Conservation (phyloP, 1,139 yeast species). For the Groenewaldozyma auringiensis region DNA sequence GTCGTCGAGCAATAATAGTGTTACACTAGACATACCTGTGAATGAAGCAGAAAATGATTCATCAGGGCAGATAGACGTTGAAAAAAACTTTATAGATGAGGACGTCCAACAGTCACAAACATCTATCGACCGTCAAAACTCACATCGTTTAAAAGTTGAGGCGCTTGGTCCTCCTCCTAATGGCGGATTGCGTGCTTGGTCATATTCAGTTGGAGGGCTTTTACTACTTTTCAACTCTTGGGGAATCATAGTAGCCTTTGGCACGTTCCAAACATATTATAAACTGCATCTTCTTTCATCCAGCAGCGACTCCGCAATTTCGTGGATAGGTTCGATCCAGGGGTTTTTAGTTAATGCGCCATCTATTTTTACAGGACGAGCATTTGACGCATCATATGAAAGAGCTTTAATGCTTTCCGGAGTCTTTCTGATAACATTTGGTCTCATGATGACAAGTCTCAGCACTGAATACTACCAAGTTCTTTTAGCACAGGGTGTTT, state of each 20-base stretch:
- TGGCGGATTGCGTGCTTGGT: slow-evolving; percentile 29
- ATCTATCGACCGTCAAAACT: not conserved
- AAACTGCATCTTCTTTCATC: slow-evolving; percentile 39
- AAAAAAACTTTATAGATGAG: not conserved
- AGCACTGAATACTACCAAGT: slow-evolving; percentile 47
- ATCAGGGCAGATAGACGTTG: not conserved
- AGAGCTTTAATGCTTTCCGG: slow-evolving; percentile 35
- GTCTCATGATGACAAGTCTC: slow-evolving; percentile 47
- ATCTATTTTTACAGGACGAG: slow-evolving; percentile 37
- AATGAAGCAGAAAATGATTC: not conserved
- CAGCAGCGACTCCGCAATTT: slow-evolving; percentile 26
- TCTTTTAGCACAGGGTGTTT: slow-evolving; percentile 48
- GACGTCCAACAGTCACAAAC: too few relatives aligned
- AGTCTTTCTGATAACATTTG: slow-evolving; percentile 33
- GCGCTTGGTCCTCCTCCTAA: slow-evolving; percentile 21
- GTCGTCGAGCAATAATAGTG: too few relatives aligned
- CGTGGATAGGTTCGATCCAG: slow-evolving; percentile 26
- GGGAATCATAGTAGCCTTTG: slow-evolving; percentile 53
- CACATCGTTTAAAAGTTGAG: not conserved
- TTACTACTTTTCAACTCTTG: slow-evolving; percentile 46
- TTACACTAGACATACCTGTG: too few relatives aligned
- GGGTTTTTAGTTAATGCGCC: slow-evolving; percentile 43
- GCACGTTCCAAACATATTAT: slow-evolving; percentile 56
- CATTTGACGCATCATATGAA: slow-evolving; percentile 33
- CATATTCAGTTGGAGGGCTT: slow-evolving; percentile 33